Conservation (phyloP, 1,139 yeast species). For the Saccharomyces hybrid region DNA sequence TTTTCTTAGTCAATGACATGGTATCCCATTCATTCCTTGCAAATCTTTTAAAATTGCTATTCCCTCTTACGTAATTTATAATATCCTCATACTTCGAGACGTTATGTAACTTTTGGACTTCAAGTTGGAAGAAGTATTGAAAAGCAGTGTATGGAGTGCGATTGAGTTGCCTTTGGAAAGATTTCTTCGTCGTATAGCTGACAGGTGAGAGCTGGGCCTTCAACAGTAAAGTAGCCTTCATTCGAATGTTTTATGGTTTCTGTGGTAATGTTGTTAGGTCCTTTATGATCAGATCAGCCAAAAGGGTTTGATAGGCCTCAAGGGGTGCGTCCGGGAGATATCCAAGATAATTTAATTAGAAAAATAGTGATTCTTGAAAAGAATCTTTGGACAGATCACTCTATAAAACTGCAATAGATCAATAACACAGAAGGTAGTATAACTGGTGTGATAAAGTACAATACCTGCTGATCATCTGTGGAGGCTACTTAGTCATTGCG, state of each 20-base stretch:
- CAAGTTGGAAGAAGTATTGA: slow-evolving; percentile 18
- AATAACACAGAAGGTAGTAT: background rate
- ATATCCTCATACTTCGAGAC: slow-evolving; percentile 2
- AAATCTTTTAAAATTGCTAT: slow-evolving; percentile 14
- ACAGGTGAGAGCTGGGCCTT: background rate
- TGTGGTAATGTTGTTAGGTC: background rate
- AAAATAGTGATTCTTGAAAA: background rate
- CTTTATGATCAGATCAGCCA: background rate
- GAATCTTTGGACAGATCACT: background rate
- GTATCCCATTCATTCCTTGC: slow-evolving; percentile 20
- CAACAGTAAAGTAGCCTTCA: background rate
- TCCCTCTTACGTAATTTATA: slow-evolving; percentile 7
- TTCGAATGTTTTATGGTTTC: background rate
- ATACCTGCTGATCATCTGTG: background rate
- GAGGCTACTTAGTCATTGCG: background rate
- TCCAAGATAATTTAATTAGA: background rate
- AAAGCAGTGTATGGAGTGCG: slow-evolving; percentile 16
- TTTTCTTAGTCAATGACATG: slow-evolving; percentile 16
- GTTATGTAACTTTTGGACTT: slow-evolving; percentile 9
- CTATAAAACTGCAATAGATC: background rate
- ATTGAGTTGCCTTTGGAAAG: slow-evolving; percentile 14
- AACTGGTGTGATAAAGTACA: background rate
- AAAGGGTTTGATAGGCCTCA: background rate
- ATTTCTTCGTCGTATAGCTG: slow-evolving; percentile 7
- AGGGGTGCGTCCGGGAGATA: background rate